These are phyloP conservation scores for Imleria badia DNA, from an alignment of 768 basidiomycete species.

Conservation along the genomic window DNA sequence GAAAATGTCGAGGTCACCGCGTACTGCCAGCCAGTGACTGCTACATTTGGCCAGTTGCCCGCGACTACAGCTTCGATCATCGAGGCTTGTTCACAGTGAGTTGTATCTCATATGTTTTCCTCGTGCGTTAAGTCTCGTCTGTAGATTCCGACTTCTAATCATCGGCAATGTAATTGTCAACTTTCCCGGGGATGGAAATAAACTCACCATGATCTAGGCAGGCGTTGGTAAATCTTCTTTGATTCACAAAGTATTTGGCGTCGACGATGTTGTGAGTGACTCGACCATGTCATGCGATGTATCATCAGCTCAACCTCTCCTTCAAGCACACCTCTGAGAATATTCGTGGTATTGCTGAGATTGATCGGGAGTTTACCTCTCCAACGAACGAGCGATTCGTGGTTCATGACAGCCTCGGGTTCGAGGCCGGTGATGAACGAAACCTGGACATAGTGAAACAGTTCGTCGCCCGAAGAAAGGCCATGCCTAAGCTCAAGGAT, in stretches of 20 bases:
- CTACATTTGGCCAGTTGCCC: background rate
- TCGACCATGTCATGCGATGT: background rate
- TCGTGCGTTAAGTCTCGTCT: background rate
- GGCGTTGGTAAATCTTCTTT: constrained; percentile 18
- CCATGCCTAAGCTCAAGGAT: background rate
- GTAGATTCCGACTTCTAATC: constrained; percentile 15
- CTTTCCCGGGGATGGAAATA: background rate
- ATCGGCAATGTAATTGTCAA: constrained; percentile 12
- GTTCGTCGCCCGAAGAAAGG: constrained; percentile 5
- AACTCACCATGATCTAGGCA: constrained; percentile 3
- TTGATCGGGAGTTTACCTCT: constrained; percentile 16
- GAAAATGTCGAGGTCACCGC: constrained; percentile 6
- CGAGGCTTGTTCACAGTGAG: constrained; percentile 11
- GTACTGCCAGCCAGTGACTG: background rate
- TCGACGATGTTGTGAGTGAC: constrained; percentile 9
- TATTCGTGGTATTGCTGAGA: constrained; percentile 6
- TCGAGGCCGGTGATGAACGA: constrained; percentile 9
- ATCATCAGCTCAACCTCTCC: background rate
- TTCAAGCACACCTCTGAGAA: constrained; percentile 2
- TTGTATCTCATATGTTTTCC: background rate
- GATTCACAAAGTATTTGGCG: constrained; percentile 14
- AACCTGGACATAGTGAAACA: constrained; percentile 3
- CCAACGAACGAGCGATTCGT: constrained; percentile 13
- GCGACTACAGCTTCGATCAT: constrained; percentile 8
- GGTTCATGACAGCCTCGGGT: constrained; percentile 19